A percentile compares a stretch with the other conserved stretches of the same genome.
Evolutionary conservation across 805 yeast genomes (phyloP).

Genomic region (Nakazawaea ambrosiae): DNA sequence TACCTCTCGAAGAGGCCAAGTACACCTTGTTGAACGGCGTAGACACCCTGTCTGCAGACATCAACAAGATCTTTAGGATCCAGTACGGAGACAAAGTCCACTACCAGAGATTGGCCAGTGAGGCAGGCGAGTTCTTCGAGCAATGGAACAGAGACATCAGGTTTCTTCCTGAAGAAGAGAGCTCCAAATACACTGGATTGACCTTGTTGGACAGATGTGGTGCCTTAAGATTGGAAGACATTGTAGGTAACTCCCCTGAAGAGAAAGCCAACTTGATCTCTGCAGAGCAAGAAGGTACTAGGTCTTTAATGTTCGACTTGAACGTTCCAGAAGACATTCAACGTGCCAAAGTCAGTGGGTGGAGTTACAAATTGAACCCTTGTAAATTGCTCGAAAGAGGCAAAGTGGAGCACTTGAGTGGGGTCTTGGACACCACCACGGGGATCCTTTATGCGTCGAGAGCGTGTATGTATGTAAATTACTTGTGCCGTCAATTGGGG

Average conservation of each 20-base stretch:
- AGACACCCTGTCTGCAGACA: constrained; percentile 33
- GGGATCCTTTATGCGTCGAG: constrained; percentile 29
- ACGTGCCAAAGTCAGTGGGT: constrained; percentile 25
- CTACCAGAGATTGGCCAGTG: constrained; percentile 24
- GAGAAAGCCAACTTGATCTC: constrained; percentile 16
- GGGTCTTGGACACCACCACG: constrained; percentile 24
- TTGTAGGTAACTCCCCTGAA: constrained; percentile 17
- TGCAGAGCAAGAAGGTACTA: constrained; percentile 21
- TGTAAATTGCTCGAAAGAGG: constrained; percentile 13
- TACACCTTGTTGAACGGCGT: constrained; percentile 29
- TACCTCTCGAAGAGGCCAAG: constrained; percentile 21
- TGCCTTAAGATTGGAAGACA: constrained; percentile 21
- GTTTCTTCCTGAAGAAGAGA: constrained; percentile 18
- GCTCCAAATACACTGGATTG: constrained; percentile 12
- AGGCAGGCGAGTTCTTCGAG: constrained; percentile 19
- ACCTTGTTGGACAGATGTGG: constrained; percentile 23
- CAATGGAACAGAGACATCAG: constrained; percentile 17
- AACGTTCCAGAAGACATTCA: constrained; percentile 21
- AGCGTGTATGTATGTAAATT: constrained; percentile 24
- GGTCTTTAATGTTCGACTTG: constrained; percentile 23
- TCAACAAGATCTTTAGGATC: constrained; percentile 31
- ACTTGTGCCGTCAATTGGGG: constrained; percentile 21
- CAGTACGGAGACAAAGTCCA: constrained; percentile 30
- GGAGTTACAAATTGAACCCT: constrained; percentile 18
- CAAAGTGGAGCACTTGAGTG: constrained; percentile 14